A percentile compares a stretch with the other conserved stretches of the same genome.
These are phyloP conservation scores for Cichorium intybus DNA, from an alignment of 140 eudicot genomes.

Conservation along the genomic window DNA sequence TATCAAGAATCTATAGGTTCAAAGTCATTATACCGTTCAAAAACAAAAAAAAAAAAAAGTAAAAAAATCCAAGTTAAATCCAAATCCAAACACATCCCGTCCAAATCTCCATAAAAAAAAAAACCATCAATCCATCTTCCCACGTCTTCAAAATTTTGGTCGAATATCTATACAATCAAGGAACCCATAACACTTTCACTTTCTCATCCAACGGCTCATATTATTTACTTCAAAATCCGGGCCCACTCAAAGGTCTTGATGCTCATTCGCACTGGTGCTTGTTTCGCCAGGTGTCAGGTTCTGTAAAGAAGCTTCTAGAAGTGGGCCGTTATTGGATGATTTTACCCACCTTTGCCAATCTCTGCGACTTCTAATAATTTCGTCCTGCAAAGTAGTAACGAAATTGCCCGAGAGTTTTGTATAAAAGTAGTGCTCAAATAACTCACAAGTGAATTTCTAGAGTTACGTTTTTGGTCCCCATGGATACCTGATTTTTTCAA, in stretches of 20 bases:
- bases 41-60: background rate
- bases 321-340: background rate
- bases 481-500: background rate
- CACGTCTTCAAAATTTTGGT: constrained; percentile 25
- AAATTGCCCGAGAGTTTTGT: background rate
- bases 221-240: constrained; percentile 17
- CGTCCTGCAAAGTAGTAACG: constrained; percentile 15
- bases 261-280: too few relatives aligned
- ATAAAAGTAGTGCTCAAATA: too few relatives aligned
- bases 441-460: too few relatives aligned
- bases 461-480: too few relatives aligned
- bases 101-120: constrained; percentile 18
- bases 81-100: constrained; percentile 12
- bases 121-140: constrained; percentile 5
- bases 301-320: constrained; percentile 12
- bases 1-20: constrained; percentile 11
- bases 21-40: background rate
- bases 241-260: constrained; percentile 7
- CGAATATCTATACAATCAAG: constrained; percentile 30
- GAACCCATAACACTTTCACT: constrained; percentile 1
- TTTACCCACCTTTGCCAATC: constrained; percentile 23
- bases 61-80: constrained; percentile 1
- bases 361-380: constrained; percentile 20
- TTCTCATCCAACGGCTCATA: background rate
- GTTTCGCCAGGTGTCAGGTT: constrained; percentile 1